Evolutionary conservation across 179 eudicot species (phyloP), one percentile per base, ranked within the genome.

Genomic region (Drosera spatulata): DNA sequence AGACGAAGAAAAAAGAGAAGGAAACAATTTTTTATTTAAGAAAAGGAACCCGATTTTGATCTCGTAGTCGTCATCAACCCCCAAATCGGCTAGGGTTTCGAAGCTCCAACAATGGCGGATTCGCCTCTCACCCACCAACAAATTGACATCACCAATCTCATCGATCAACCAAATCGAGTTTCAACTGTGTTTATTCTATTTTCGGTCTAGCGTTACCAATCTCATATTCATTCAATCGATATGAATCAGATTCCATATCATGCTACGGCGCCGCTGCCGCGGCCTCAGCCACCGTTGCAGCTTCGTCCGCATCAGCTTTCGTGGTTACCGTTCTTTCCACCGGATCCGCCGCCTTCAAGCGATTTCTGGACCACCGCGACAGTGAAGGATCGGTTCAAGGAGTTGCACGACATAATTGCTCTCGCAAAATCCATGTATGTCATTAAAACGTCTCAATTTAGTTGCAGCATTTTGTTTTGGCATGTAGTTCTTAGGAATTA

Each of bases 401-500:
- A 91, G 56, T 64, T 91, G 0, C 74, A 67, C 13, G 70, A 82
- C 50, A 77, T 89, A 50, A 54, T 88, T 11, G 53, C 56, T 61
- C 82, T 88, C 53, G 96, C 96, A 6, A 79, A 80, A 73, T 74
- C 95, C 59, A 62, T 88, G 98, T 89, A 63, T 69, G 90, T 64
- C 43, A n/a, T n/a, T n/a, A n/a, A n/a, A n/a, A n/a, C 52, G 11
- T 49, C 11, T 14, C 10, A 45, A 45, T 45, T 45, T 45, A 45
- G 10, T n/a, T n/a, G n/a, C n/a, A 45, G 10, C 10, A 6, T 61
- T 9, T 43, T 13, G 39, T 8, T 40, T 54, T 2, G 33, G 8
- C 3, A 41, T 45, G 38, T 8, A 15, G n/a, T 51, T n/a, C 57
- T 39, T 9, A 3, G 45, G 9, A 6, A 58, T 2, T 12, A 9